phyloP scores from a whole-genome alignment of 805 yeast genomes.

The Grigorovia jiainica region DNA sequence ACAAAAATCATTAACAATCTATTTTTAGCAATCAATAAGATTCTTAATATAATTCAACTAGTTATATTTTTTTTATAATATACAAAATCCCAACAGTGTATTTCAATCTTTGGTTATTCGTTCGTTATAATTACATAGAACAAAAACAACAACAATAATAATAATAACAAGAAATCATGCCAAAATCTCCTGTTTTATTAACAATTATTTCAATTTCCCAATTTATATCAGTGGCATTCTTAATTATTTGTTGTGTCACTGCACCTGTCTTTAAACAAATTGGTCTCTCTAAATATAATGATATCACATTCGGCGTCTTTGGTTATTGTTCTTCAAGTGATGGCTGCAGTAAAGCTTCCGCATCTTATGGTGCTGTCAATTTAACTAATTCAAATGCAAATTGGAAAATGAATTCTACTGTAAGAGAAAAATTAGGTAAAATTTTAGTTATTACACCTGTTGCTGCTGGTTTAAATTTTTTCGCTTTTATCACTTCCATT shows the following conservation, averaged over 20 bases:
- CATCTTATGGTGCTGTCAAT: slow-evolving; percentile 34
- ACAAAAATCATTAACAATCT: no score
- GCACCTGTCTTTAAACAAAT: slow-evolving; percentile 48
- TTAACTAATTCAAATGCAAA: slow-evolving; percentile 27
- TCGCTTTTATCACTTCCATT: slow-evolving; percentile 33
- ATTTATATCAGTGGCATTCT: slow-evolving; percentile 48
- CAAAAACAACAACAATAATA: background rate
- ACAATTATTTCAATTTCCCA: slow-evolving; percentile 37
- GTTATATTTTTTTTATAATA: no score
- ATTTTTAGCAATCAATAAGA: no score
- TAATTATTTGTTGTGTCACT: slow-evolving; percentile 51
- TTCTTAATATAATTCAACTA: no score
- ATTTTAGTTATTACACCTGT: slow-evolving; percentile 54
- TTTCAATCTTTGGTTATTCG: no score
- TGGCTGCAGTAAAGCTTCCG: slow-evolving; percentile 37
- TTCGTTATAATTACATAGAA: no score
- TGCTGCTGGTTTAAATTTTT: slow-evolving; percentile 53
- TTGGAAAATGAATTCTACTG: slow-evolving; percentile 40
- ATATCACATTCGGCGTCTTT: slow-evolving; percentile 49
- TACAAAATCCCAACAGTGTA: no score
- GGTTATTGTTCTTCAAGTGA: slow-evolving; percentile 44
- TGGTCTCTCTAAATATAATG: slow-evolving; percentile 38
- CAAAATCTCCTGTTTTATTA: slow-evolving; percentile 16
- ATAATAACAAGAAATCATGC: background rate
- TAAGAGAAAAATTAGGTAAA: slow-evolving; percentile 45